These are phyloP conservation scores for Exophiala lecanii-corni DNA, from an alignment of 2,329 filamentous ascomycete species.

Conservation along the genomic window DNA sequence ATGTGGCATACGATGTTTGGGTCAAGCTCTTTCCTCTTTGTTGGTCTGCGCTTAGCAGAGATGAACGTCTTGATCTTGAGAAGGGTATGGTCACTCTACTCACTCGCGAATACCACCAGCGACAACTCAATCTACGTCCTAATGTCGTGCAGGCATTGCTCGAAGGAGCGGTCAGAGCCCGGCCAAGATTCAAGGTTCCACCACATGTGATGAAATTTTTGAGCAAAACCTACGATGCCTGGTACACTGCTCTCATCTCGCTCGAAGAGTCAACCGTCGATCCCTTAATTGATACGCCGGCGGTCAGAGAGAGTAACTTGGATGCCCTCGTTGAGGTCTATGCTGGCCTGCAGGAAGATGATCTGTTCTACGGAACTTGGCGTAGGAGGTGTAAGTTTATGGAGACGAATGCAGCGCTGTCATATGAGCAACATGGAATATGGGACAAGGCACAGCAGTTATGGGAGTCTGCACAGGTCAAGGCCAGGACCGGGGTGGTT, in stretches of 20 bases:
- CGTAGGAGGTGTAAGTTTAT: constrained; percentile 90
- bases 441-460: constrained; percentile 98
- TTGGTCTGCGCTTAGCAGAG: constrained; percentile 82
- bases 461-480: constrained; percentile 95
- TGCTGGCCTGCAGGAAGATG: constrained; percentile 83
- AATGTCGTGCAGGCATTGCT: constrained; percentile 93
- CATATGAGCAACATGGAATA: constrained; percentile 97
- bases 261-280: constrained; percentile 84
- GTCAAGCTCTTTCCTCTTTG: constrained; percentile 84
- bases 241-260: constrained; percentile 90
- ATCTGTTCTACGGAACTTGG: constrained; percentile 97
- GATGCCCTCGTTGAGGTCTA: constrained; percentile 96
- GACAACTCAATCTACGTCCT: constrained; percentile 89
- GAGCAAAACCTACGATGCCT: constrained; percentile 88
- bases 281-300: constrained; percentile 76
- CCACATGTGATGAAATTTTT: constrained; percentile 95
- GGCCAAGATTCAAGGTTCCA: constrained; percentile 84
- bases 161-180: constrained; percentile 77
- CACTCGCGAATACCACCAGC: constrained; percentile 91
- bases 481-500: constrained; percentile 90
- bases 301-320: constrained; percentile 86
- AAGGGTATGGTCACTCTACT: constrained; percentile 84
- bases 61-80: constrained; percentile 86
- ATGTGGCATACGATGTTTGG: constrained; percentile 86
- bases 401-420: constrained; percentile 93